These are phyloP conservation scores for Phoma sp. DNA, from an alignment of 2,329 filamentous ascomycete genomes.

Conservation along the genomic window DNA sequence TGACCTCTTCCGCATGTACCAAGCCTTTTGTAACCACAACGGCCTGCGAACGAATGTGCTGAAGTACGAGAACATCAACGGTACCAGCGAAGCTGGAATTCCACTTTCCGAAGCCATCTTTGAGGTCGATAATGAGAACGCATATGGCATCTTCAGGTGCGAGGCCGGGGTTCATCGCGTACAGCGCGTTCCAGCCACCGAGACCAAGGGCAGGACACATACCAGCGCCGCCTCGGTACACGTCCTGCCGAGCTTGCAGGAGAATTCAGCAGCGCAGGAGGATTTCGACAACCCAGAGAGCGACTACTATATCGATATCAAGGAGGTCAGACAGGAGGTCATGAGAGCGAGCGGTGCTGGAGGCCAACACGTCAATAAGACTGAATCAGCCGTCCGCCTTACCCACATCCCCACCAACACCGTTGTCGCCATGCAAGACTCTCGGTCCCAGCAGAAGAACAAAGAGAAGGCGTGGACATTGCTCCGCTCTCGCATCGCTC, in stretches of 20 bases:
- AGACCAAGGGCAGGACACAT: slow-evolving; percentile 88
- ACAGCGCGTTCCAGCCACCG: slow-evolving; percentile 89
- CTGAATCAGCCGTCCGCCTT: slow-evolving; percentile 90
- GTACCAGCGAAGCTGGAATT: slow-evolving; percentile 64
- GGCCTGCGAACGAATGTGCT: slow-evolving; percentile 72
- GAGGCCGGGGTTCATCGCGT: slow-evolving; percentile 96
- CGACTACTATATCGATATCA: slow-evolving; percentile 86
- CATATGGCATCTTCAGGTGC: slow-evolving; percentile 80
- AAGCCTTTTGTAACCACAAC: slow-evolving; percentile 72
- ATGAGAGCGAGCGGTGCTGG: slow-evolving; percentile 93
- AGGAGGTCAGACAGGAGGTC: slow-evolving; percentile 82
- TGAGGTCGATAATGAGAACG: slow-evolving; percentile 76
- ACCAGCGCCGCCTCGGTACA: slow-evolving; percentile 92
- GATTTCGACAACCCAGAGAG: slow-evolving; percentile 84
- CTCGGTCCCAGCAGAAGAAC: slow-evolving; percentile 87
- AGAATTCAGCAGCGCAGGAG: slow-evolving; percentile 55
- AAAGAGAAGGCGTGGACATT: slow-evolving; percentile 86
- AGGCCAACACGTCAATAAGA: slow-evolving; percentile 98
- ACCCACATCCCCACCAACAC: slow-evolving; percentile 89
- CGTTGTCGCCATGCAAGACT: slow-evolving; percentile 90
- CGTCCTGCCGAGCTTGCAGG: slow-evolving; percentile 84
- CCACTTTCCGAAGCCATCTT: slow-evolving; percentile 87
- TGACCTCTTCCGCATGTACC: slow-evolving; percentile 89
- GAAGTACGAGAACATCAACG: slow-evolving; percentile 80
- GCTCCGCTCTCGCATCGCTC: slow-evolving; percentile 80